Percentiles rank a stretch among this genome's conserved stretches.
phyloP scores from a whole-genome alignment of 2,329 filamentous ascomycete genomes.

The Colletotrichum liriopes region DNA sequence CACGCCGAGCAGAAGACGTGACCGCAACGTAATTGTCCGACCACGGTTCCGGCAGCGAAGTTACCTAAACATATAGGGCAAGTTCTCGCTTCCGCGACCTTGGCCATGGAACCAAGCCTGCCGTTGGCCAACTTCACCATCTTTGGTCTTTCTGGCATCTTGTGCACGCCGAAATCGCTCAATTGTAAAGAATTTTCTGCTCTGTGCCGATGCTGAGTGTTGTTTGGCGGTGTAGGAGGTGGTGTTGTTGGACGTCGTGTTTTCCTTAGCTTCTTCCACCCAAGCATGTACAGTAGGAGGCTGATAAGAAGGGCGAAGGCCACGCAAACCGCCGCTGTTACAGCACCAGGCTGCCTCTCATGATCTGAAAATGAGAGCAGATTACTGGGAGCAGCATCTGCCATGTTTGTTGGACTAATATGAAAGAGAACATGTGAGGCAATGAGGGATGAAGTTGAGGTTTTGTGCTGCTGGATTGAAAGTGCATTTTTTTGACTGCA shows the following conservation, averaged over 20 bases:
- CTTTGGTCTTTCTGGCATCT: neutral
- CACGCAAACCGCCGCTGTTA: conserved; percentile 20
- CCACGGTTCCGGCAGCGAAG: conserved; percentile 11
- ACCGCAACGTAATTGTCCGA: conserved; percentile 12
- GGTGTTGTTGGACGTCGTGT: neutral
- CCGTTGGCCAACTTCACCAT: neutral
- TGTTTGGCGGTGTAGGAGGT: no score
- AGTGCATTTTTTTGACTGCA: neutral
- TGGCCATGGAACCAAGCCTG: neutral
- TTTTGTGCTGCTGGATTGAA: neutral
- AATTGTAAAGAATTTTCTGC: no score
- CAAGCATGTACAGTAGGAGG: conserved; percentile 18
- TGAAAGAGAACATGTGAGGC: conserved; percentile 3
- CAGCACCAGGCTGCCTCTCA: neutral
- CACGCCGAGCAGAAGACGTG: conserved; percentile 31
- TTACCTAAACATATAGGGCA: conserved; percentile 29
- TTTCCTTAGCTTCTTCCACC: conserved; percentile 12
- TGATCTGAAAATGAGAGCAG: neutral
- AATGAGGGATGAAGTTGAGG: neutral
- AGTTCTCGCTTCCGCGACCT: neutral
- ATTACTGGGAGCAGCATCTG: conserved; percentile 8
- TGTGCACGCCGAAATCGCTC: neutral
- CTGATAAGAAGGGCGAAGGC: conserved; percentile 24
- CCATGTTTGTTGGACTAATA: conserved; percentile 6
- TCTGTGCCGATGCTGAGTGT: neutral